phyloP scores from a whole-genome alignment of 345 rosid species.

The Arabidopsis arenosa region DNA sequence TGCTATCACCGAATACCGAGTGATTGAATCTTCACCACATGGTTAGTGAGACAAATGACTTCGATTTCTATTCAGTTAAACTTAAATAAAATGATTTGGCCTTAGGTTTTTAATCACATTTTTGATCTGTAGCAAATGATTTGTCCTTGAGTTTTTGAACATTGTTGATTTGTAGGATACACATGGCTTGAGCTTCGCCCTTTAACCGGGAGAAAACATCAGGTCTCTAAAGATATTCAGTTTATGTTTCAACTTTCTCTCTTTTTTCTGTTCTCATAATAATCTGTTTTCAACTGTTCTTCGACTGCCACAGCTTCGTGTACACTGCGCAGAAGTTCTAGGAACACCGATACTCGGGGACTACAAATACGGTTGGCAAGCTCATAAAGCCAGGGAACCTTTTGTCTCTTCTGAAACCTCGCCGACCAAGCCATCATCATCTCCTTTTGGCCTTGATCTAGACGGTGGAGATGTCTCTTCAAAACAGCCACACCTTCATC shows the following conservation, averaged over 20 bases:
- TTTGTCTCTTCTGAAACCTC: constrained; percentile 30
- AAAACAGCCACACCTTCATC: constrained; percentile 80
- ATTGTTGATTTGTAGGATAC: constrained; percentile 60
- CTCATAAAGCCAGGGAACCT: constrained; percentile 56
- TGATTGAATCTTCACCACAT: constrained; percentile 61
- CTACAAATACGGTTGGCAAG: constrained; percentile 90
- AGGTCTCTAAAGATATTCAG: constrained; percentile 52
- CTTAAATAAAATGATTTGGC: neutral
- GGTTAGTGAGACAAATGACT: constrained; percentile 55
- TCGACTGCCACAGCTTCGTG: constrained; percentile 70
- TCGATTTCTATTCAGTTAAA: neutral
- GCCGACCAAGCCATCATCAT: constrained; percentile 31
- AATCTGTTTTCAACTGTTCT: constrained; percentile 17
- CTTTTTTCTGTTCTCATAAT: neutral
- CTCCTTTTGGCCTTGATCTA: constrained; percentile 73
- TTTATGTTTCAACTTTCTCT: constrained; percentile 9
- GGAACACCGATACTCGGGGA: constrained; percentile 97
- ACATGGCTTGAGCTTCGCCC: constrained; percentile 92
- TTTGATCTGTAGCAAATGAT: constrained; percentile 48
- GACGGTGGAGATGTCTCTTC: constrained; percentile 75
- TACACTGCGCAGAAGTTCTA: constrained; percentile 92
- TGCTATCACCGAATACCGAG: constrained; percentile 84
- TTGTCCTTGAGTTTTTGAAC: constrained; percentile 3
- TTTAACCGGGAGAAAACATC: constrained; percentile 95
- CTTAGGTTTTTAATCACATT: neutral